Evolutionary conservation across 1,139 yeast species (phyloP).

Genomic region (Hyphopichia wangnamkhiaoensis): DNA sequence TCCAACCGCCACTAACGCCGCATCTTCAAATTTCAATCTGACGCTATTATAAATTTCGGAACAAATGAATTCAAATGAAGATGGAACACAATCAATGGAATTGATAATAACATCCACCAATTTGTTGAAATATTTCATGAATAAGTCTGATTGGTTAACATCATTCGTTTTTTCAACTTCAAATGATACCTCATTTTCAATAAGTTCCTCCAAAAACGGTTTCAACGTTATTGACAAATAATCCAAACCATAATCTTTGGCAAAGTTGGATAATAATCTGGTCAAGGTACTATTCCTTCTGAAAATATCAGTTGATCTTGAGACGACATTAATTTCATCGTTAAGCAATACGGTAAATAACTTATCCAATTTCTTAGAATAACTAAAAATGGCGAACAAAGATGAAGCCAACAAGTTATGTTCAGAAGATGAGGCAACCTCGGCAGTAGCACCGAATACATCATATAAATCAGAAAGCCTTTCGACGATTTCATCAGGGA

Average conservation of each 20-base stretch:
- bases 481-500: slow-evolving; percentile 23
- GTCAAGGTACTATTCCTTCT: slow-evolving; percentile 85
- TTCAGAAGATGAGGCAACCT: slow-evolving; percentile 59
- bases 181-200: slow-evolving; percentile 51
- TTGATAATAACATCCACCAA: slow-evolving; percentile 62
- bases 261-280: slow-evolving; percentile 68
- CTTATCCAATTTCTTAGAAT: slow-evolving; percentile 52
- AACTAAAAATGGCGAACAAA: slow-evolving; percentile 60
- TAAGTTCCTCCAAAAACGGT: slow-evolving; percentile 57
- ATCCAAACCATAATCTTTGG: slow-evolving; percentile 62
- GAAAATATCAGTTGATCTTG: slow-evolving; percentile 69
- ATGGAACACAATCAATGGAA: slow-evolving; percentile 63
- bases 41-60: slow-evolving; percentile 70
- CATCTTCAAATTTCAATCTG: slow-evolving; percentile 63
- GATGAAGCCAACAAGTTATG: slow-evolving; percentile 62
- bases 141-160: slow-evolving; percentile 42
- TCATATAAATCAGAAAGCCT: slow-evolving; percentile 27
- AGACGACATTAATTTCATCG: slow-evolving; percentile 62
- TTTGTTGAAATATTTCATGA: slow-evolving; percentile 57
- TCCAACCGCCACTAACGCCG: slow-evolving; percentile 75
- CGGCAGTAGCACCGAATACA: slow-evolving; percentile 57
- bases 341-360: slow-evolving; percentile 58
- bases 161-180: slow-evolving; percentile 65
- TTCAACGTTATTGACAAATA: slow-evolving; percentile 56
- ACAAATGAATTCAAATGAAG: slow-evolving; percentile 74